Conservation (phyloP, 768 basidiomycete genomes). For the Mycena capillaripes region DNA sequence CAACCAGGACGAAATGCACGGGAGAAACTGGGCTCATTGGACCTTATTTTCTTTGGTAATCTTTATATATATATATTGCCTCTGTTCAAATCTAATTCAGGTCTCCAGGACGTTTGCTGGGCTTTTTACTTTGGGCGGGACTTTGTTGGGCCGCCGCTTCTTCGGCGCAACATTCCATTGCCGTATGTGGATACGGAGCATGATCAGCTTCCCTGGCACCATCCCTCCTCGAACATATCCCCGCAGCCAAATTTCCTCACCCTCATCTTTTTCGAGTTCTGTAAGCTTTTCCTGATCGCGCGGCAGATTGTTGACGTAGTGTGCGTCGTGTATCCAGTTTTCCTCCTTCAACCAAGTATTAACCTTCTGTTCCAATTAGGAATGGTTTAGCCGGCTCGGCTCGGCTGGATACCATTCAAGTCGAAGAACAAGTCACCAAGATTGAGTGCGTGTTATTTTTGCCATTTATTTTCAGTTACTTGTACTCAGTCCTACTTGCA, state of each 20-base stretch:
- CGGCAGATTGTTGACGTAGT: conserved; percentile 50
- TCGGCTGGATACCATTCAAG: conserved; percentile 1
- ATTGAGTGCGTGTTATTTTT: conserved; percentile 36
- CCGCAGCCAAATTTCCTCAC: conserved; percentile 39
- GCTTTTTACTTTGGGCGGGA: conserved; percentile 60
- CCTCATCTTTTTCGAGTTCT: conserved; percentile 48
- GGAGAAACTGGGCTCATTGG: conserved; percentile 60
- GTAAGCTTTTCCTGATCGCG: conserved; percentile 48
- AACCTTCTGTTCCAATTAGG: neutral
- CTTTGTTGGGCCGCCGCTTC: conserved; percentile 45
- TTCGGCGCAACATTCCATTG: conserved; percentile 41
- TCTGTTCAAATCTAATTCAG: neutral
- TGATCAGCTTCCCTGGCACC: conserved; percentile 49
- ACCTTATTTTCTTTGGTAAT: conserved; percentile 50
- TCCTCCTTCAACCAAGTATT: neutral
- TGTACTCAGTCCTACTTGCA: conserved; percentile 32
- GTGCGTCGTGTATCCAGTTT: conserved; percentile 38
- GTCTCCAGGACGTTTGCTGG: conserved; percentile 54
- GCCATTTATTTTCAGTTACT: neutral
- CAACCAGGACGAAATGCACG: conserved; percentile 50
- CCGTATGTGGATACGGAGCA: conserved; percentile 51
- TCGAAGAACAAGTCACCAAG: conserved; percentile 33
- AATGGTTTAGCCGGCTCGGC: conserved; percentile 3
- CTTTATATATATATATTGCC: neutral
- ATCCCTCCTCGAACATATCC: conserved; percentile 46